phyloP scores from a whole-genome alignment of 177 flowering plant genomes.

The Vitis hybrid region DNA sequence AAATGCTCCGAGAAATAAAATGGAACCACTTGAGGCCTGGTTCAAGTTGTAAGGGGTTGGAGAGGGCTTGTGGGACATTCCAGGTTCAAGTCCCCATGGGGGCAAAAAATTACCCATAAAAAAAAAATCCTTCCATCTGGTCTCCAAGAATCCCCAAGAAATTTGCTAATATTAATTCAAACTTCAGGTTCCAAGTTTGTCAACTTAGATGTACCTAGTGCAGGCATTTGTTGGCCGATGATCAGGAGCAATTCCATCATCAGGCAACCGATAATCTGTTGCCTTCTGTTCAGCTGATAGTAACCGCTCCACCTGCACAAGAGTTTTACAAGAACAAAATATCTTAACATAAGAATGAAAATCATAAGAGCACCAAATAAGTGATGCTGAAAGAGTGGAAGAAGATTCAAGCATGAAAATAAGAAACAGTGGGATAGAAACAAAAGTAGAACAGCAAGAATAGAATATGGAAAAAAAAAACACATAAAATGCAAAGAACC shows the following conservation, averaged over 20 bases:
- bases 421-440: background rate
- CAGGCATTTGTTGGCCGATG: conserved; percentile 99
- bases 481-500: background rate
- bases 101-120: no score
- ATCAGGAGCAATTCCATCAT: conserved; percentile 93
- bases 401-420: background rate
- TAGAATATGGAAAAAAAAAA: background rate
- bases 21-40: no score
- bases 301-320: conserved; percentile 83
- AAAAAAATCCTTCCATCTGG: background rate
- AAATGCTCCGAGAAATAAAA: background rate
- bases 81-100: no score
- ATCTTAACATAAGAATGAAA: background rate
- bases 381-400: background rate
- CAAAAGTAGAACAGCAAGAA: background rate
- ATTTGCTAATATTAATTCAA: background rate
- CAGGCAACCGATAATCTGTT: conserved; percentile 89
- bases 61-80: no score
- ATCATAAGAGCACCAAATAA: background rate
- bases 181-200: background rate
- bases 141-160: background rate
- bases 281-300: conserved; percentile 92
- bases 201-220: conserved; percentile 57
- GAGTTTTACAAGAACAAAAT: conserved; percentile 12
- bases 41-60: no score